phyloP scores from a whole-genome alignment of 129 eudicot species.

The Sambucus nigra region DNA sequence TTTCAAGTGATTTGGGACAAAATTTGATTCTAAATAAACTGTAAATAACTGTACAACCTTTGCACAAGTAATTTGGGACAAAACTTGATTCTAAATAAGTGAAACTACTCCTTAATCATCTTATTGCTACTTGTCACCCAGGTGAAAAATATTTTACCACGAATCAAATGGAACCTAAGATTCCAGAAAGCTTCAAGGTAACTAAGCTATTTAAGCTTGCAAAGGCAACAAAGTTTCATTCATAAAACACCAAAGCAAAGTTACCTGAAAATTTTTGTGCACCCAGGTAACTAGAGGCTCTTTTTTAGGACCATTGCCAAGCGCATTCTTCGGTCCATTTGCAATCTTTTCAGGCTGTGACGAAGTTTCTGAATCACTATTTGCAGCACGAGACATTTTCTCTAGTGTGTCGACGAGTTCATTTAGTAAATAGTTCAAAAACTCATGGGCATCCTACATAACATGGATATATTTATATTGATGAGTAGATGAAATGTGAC shows the following conservation, averaged over 20 bases:
- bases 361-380: slow-evolving; percentile 31
- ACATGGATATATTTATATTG: not conserved
- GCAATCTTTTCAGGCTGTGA: slow-evolving; percentile 47
- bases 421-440: slow-evolving; percentile 68
- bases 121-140: no score
- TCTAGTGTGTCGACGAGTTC: slow-evolving; percentile 87
- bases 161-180: not conserved
- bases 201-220: not conserved
- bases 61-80: no score
- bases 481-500: not conserved
- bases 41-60: no score
- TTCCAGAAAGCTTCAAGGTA: not conserved
- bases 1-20: no score
- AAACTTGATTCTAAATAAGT: no score
- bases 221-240: not conserved
- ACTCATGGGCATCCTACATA: slow-evolving; percentile 83
- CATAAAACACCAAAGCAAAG: not conserved
- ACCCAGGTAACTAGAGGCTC: slow-evolving; percentile 88
- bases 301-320: slow-evolving; percentile 38
- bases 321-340: slow-evolving; percentile 47
- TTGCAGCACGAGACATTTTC: slow-evolving; percentile 56
- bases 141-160: no score
- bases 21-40: no score
- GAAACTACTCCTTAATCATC: no score
- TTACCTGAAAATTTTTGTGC: slow-evolving; percentile 82